A percentile compares a stretch with the other conserved stretches of the same genome.
phyloP scores from a whole-genome alignment of 2,329 filamentous ascomycete genomes.

The Penicillium concentricum region DNA sequence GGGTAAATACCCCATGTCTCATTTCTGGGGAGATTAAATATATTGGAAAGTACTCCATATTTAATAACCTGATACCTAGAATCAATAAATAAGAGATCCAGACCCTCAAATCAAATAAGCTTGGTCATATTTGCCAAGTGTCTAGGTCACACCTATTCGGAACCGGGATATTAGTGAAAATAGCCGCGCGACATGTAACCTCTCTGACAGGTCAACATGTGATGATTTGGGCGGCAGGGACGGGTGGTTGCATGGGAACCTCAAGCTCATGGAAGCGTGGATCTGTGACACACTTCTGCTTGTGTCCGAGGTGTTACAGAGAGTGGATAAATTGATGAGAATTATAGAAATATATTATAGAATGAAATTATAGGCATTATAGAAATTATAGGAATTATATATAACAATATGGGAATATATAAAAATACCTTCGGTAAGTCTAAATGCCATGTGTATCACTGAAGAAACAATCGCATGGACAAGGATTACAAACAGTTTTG shows the following conservation, averaged over 20 bases:
- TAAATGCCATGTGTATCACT: neutral
- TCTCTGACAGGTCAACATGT: conserved; percentile 8
- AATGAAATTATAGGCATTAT: neutral
- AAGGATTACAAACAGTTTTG: neutral
- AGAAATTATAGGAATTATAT: neutral
- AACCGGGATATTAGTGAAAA: conserved; percentile 4
- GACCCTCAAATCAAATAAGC: neutral
- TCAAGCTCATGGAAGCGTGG: conserved; percentile 16
- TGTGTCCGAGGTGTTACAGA: conserved; percentile 16
- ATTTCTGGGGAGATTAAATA: neutral
- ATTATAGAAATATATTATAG: no score
- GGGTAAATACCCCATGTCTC: neutral
- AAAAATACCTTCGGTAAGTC: neutral
- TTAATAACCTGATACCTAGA: no score
- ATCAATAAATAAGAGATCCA: no score
- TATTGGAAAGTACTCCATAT: no score
- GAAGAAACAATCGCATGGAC: neutral
- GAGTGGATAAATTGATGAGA: neutral
- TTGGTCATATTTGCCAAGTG: conserved; percentile 3
- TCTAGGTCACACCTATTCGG: conserved; percentile 3
- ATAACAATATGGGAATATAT: no score
- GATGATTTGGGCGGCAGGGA: conserved; percentile 15
- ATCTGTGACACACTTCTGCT: conserved; percentile 9
- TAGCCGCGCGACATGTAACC: conserved; percentile 10
- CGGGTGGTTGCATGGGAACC: conserved; percentile 16